These are phyloP conservation scores for Raphanus raphanistrum DNA, from an alignment of 345 rosid genomes.

Conservation along the genomic window DNA sequence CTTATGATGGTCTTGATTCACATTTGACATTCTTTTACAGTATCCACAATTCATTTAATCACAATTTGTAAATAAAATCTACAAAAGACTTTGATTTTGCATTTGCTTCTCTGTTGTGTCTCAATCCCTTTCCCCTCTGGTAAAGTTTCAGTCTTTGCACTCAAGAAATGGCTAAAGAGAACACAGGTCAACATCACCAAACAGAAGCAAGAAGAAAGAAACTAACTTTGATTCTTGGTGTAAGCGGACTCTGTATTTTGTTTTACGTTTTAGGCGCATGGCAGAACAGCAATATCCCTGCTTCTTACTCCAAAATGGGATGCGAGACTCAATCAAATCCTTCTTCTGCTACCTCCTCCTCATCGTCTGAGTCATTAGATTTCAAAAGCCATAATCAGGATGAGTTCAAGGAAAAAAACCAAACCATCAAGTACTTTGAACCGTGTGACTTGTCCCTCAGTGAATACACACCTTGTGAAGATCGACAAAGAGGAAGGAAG, in stretches of 20 bases:
- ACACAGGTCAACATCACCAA: conserved; percentile 39
- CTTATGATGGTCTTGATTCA: conserved; percentile 18
- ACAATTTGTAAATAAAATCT: conserved; percentile 33
- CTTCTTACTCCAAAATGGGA: conserved; percentile 40
- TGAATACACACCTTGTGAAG: conserved; percentile 90
- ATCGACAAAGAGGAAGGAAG: conserved; percentile 65
- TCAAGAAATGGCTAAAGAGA: conserved; percentile 40
- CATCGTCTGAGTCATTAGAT: conserved; percentile 55
- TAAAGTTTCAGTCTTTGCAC: conserved; percentile 19
- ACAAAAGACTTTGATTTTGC: conserved; percentile 10
- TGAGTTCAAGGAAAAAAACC: conserved; percentile 41
- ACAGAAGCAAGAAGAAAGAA: conserved; percentile 69
- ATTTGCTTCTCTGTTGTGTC: conserved; percentile 13
- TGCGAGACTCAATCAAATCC: conserved; percentile 46
- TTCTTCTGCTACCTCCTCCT: conserved; percentile 10
- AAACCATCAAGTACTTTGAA: conserved; percentile 44
- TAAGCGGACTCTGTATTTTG: conserved; percentile 78
- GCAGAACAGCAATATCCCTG: conserved; percentile 53
- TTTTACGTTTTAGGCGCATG: conserved; percentile 84
- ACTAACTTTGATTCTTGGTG: conserved; percentile 71
- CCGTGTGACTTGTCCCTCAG: conserved; percentile 72
- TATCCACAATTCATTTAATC: neutral
- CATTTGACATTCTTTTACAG: conserved; percentile 25
- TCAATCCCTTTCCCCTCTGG: neutral
- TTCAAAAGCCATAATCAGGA: conserved; percentile 74